Evolutionary conservation across 2,329 filamentous ascomycete genomes (phyloP).

Genomic region (Beauveria bassiana): DNA sequence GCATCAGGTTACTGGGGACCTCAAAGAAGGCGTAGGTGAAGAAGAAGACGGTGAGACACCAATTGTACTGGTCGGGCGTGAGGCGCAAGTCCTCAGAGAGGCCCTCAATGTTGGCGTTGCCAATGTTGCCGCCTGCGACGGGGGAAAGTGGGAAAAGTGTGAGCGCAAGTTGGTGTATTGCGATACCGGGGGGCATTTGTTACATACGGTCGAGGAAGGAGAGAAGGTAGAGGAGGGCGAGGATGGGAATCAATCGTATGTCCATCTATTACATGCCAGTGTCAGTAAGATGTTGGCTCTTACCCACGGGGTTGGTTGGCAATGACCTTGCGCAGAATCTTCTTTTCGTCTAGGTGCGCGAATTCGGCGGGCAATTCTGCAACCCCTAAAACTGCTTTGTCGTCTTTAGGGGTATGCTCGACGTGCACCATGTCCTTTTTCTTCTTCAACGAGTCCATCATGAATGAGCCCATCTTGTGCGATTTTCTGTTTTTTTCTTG

Average conservation of each 20-base stretch:
- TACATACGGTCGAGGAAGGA: conserved; percentile 50
- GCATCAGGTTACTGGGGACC: conserved; percentile 66
- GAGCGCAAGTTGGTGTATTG: not conserved
- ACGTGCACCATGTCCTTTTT: not conserved
- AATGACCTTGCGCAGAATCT: conserved; percentile 40
- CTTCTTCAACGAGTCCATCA: not conserved
- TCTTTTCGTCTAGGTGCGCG: conserved; percentile 41
- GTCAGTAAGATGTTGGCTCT: not conserved
- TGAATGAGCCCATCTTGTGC: not conserved
- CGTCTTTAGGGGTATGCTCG: not conserved
- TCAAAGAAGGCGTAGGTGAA: conserved; percentile 46
- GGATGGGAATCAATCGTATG: conserved; percentile 41
- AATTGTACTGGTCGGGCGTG: conserved; percentile 25
- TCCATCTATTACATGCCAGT: conserved; percentile 29
- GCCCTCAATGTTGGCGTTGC: conserved; percentile 19
- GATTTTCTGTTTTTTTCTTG: not conserved
- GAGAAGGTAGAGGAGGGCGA: conserved; percentile 56
- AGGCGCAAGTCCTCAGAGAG: conserved; percentile 5
- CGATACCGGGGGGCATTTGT: not conserved
- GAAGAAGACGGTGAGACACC: conserved; percentile 32
- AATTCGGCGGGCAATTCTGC: conserved; percentile 10
- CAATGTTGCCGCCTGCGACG: conserved; percentile 11
- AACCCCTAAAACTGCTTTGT: not conserved
- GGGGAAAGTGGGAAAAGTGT: not conserved
- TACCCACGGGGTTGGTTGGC: not conserved